These are phyloP conservation scores for Globisporangium abappressorium DNA, from an alignment of 352 stramenopile genomes.

Conservation along the genomic window DNA sequence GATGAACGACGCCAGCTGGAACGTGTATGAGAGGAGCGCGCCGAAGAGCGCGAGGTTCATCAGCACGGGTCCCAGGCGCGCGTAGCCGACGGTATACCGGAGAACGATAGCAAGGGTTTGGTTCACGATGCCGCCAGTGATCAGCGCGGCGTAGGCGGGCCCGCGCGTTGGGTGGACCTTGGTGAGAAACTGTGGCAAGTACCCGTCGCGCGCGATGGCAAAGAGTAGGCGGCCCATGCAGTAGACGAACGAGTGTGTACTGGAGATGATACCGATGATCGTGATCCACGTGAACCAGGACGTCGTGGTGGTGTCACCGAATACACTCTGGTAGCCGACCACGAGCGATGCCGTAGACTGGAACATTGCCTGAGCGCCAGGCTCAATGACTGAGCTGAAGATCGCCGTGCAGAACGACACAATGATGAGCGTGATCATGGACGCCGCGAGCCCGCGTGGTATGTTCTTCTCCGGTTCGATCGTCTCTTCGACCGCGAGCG, in stretches of 20 bases:
- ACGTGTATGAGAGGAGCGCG: slow-evolving; percentile 58
- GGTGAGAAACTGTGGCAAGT: slow-evolving; percentile 49
- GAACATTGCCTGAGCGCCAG: slow-evolving; percentile 38
- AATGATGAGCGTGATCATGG: slow-evolving; percentile 47
- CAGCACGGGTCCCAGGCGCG: slow-evolving; percentile 52
- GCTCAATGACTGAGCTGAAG: slow-evolving; percentile 56
- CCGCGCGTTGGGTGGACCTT: slow-evolving; percentile 42
- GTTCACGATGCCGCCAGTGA: slow-evolving; percentile 36
- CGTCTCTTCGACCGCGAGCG: slow-evolving; percentile 67
- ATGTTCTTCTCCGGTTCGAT: slow-evolving; percentile 74
- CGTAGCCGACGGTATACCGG: slow-evolving; percentile 59
- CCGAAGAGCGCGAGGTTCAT: slow-evolving; percentile 67
- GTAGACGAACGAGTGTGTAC: slow-evolving; percentile 71
- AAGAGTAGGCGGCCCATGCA: slow-evolving; percentile 62
- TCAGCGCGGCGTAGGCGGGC: slow-evolving; percentile 41
- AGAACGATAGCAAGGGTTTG: slow-evolving; percentile 45
- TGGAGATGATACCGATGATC: slow-evolving; percentile 55
- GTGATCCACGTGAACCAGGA: slow-evolving; percentile 64
- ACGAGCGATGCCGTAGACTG: slow-evolving; percentile 41
- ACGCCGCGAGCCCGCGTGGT: slow-evolving; percentile 49
- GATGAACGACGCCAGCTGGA: slow-evolving; percentile 68
- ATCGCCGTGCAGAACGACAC: slow-evolving; percentile 53
- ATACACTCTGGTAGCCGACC: slow-evolving; percentile 67
- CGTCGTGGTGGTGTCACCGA: slow-evolving; percentile 59
- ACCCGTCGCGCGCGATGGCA: slow-evolving; percentile 64